phyloP scores from a whole-genome alignment of 2,329 filamentous ascomycete species.

The Verticillium zaregamsianum region DNA sequence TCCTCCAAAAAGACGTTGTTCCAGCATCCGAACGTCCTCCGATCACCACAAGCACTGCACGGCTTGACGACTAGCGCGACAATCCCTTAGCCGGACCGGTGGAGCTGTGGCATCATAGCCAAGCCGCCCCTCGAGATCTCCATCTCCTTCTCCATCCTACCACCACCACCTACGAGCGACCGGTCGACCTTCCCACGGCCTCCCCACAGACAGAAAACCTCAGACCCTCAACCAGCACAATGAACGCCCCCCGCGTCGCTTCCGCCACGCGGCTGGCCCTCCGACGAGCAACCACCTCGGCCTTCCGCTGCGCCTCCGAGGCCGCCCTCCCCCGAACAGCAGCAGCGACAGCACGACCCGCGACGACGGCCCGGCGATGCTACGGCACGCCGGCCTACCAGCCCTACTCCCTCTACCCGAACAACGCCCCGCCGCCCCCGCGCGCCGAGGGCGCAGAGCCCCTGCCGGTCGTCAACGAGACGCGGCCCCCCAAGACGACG shows the following conservation, averaged over 20 bases:
- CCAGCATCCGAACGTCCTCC: neutral
- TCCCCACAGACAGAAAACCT: neutral
- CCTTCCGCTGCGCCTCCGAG: conserved; percentile 9
- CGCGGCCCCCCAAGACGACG: conserved; percentile 35
- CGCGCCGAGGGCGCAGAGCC: conserved; percentile 37
- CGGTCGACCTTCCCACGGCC: neutral
- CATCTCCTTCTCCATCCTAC: neutral
- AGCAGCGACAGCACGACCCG: neutral
- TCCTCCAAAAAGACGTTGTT: too few species aligned
- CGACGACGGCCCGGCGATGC: conserved; percentile 3
- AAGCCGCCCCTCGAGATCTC: neutral
- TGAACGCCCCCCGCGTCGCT: neutral
- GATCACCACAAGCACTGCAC: neutral
- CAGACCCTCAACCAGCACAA: neutral
- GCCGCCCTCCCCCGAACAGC: neutral
- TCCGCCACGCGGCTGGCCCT: conserved; percentile 9
- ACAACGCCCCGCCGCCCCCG: conserved; percentile 31
- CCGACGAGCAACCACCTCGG: conserved; percentile 8
- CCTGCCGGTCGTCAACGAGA: conserved; percentile 49
- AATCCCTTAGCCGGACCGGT: neutral
- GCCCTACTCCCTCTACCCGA: conserved; percentile 45
- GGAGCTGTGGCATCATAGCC: neutral
- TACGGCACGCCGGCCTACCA: conserved; percentile 37
- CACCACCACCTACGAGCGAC: neutral
- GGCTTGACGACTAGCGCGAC: neutral